These are phyloP conservation scores for Neospora caninum DNA, from an alignment of 169 alveolate species.

Conservation along the genomic window DNA sequence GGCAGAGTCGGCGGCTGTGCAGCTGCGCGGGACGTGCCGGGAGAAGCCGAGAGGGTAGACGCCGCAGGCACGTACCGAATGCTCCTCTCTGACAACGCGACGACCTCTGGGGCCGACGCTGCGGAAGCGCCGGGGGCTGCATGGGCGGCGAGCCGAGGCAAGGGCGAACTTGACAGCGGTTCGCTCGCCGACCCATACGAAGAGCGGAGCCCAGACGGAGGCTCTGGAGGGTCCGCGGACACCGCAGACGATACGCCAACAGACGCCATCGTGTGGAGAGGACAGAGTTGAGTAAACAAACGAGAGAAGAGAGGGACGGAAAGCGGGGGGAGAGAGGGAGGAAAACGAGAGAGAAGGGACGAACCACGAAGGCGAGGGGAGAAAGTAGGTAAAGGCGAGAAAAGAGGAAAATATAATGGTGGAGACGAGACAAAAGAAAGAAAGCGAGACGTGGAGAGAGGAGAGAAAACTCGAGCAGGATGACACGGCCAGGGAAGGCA, in stretches of 20 bases:
- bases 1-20: conserved; percentile 22
- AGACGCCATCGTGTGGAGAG: not conserved
- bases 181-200: not conserved
- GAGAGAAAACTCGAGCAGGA: too few relatives aligned
- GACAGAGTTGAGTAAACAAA: not conserved
- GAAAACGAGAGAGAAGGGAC: not conserved
- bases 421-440: not conserved
- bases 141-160: too few relatives aligned
- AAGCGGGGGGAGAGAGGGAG: not conserved
- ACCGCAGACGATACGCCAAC: not conserved
- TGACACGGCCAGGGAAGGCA: too few relatives aligned
- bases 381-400: not conserved
- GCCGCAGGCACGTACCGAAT: not conserved
- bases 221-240: not conserved
- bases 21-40: not conserved
- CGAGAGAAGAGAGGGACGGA: not conserved
- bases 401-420: not conserved
- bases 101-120: not conserved
- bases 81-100: not conserved
- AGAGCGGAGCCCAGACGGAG: not conserved
- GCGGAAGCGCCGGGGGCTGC: too few relatives aligned
- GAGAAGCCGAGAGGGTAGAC: not conserved
- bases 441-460: not conserved
- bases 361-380: not conserved
- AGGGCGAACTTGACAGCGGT: too few relatives aligned